Conservation (phyloP, 192 early-diverging fungal genomes). For the Umbelopsis sp. region DNA sequence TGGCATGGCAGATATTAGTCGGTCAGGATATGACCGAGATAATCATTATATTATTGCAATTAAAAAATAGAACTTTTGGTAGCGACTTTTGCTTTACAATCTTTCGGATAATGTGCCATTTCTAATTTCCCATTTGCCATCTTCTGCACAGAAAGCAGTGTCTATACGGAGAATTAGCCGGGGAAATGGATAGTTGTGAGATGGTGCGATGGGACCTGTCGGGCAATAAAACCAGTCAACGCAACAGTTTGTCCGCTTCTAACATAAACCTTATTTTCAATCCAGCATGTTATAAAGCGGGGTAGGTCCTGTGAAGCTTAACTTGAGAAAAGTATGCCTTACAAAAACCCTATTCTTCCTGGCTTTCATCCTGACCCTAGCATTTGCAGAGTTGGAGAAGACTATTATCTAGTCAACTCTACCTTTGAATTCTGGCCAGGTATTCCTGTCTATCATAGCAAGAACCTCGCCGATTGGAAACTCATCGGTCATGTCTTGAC, state of each 20-base stretch:
- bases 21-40: conserved; percentile 91
- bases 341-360: conserved; percentile 22
- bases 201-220: background rate
- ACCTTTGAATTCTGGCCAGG: conserved; percentile 27
- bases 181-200: background rate
- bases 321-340: background rate
- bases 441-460: conserved; percentile 26
- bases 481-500: conserved; percentile 21
- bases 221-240: background rate
- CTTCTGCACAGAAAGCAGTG: too few relatives aligned
- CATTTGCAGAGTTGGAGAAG: conserved; percentile 26
- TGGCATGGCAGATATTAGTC: conserved; percentile 56
- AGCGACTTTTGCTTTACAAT: too few relatives aligned
- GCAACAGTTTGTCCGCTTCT: background rate
- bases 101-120: too few relatives aligned
- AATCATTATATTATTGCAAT: conserved; percentile 87
- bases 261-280: background rate
- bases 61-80: background rate
- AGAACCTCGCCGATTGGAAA: conserved; percentile 24
- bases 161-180: background rate
- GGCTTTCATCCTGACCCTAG: conserved; percentile 23
- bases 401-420: conserved; percentile 23
- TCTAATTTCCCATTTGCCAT: too few relatives aligned
- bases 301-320: background rate
- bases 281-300: background rate